Percentiles rank a stretch among this genome's conserved stretches.
Evolutionary conservation across 2,329 filamentous ascomycete genomes (phyloP).

Genomic region (Penicillium freii): DNA sequence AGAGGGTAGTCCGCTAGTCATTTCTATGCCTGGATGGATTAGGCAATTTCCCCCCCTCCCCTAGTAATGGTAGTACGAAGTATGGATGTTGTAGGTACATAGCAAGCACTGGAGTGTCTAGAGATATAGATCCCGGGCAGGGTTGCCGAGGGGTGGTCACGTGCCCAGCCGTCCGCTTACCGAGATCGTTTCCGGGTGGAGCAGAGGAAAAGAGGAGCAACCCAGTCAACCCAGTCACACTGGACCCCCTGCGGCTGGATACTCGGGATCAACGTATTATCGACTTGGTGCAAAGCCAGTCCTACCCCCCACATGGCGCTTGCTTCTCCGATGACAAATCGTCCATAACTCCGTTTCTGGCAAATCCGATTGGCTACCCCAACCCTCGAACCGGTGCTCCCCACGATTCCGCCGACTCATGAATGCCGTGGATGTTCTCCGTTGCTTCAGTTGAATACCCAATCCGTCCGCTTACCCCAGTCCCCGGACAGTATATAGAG

Average conservation of each 20-base stretch:
- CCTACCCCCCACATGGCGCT: slow-evolving; percentile 15
- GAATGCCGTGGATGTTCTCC: slow-evolving; percentile 38
- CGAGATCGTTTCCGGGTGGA: slow-evolving; percentile 28
- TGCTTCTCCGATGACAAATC: slow-evolving; percentile 5
- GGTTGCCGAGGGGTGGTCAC: slow-evolving; percentile 25
- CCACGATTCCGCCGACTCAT: slow-evolving; percentile 34
- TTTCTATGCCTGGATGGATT: not conserved
- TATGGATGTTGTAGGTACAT: not conserved
- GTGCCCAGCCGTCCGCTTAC: slow-evolving; percentile 31
- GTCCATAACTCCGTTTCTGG: not conserved
- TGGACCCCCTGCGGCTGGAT: slow-evolving; percentile 12
- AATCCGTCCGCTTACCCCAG: slow-evolving; percentile 21
- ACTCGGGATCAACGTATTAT: slow-evolving; percentile 27
- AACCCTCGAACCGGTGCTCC: slow-evolving; percentile 12
- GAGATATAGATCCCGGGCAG: slow-evolving; percentile 24
- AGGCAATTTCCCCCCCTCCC: not conserved
- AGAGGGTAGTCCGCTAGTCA: not conserved
- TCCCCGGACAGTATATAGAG: slow-evolving; percentile 29
- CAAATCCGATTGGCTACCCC: slow-evolving; percentile 8
- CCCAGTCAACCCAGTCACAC: not conserved
- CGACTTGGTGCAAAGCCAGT: not conserved
- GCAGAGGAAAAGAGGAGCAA: not conserved
- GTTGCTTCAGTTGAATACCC: slow-evolving; percentile 14
- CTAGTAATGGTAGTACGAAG: not conserved
- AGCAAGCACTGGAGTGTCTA: too few relatives aligned